Base-by-base conservation (phyloP, 768 basidiomycete genomes). In the Tephrocybe sp. region DNA sequence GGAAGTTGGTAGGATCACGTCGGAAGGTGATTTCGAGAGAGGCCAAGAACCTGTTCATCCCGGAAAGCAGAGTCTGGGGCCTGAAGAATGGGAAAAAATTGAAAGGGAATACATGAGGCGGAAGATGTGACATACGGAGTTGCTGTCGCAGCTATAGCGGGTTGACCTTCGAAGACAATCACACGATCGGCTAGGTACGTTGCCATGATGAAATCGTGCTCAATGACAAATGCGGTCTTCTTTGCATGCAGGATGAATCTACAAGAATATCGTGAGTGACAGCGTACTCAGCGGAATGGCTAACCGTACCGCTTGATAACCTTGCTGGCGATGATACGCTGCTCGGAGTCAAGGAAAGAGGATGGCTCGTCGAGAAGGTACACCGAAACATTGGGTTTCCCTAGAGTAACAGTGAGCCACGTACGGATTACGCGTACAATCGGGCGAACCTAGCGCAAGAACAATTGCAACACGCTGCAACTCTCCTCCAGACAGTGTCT, bases 161-260 rank as follows among this genome's bases (percentile, higher is more conserved):
- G 95, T 59, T 83, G 69, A 31, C 91, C 91, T 64, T 89, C 86
- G 59, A 92, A 94, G 11, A 94, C 92, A 52, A 95, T 93, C 60
- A 97, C 93, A 39, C 95, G 88, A 65, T 99, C 97, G 34, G 97
- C 95, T 48, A 99, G 88, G 69, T 99, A 98, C 2, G 95, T 97
- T 3, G 95, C 94, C 95, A 97, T 97, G 74, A 98, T 97, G 69
- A 99, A 97, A 75, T 98, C 95, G 83, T 99, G 97, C 79, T 99
- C 97, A 63, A 99, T 97, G 60, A 99, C 81, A 67, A 99, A 97
- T 0, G 97, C 97, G 1, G 94, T 98, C 73, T 94, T 94, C 77
- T 97, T 97, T 12, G 93, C 82, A 63, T 97, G 90, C 24, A 98
- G 83, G 62, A 99, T 91, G 71, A 95, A 97, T 41, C 88, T 88